Evolutionary conservation across 192 early-diverging fungal genomes (phyloP).

Genomic region (Diversispora epigaea): DNA sequence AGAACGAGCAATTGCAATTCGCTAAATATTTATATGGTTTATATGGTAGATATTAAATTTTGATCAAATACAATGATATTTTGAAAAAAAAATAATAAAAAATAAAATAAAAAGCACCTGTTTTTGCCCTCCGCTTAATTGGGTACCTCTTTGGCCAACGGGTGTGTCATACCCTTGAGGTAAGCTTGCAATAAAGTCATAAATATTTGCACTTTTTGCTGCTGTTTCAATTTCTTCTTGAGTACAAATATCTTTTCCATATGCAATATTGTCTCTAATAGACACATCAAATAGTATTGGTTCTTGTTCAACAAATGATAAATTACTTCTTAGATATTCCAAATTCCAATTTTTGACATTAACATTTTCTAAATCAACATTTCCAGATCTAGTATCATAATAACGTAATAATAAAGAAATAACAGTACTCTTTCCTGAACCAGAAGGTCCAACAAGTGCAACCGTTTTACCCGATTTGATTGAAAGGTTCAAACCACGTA

Average conservation of each 20-base stretch:
- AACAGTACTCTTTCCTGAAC: slow-evolving; percentile 78
- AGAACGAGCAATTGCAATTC: slow-evolving; percentile 88
- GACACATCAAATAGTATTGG: slow-evolving; percentile 85
- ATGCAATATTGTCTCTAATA: slow-evolving; percentile 83
- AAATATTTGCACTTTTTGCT: slow-evolving; percentile 60
- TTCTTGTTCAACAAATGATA: slow-evolving; percentile 88
- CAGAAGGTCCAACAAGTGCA: slow-evolving; percentile 85
- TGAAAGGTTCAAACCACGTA: slow-evolving; percentile 56
- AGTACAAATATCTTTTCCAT: slow-evolving; percentile 53
- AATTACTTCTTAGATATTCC: slow-evolving; percentile 57
- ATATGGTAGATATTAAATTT: too few species aligned
- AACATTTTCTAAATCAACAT: slow-evolving; percentile 59
- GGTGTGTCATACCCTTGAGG: slow-evolving; percentile 63
- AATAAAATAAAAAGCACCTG: slow-evolving; percentile 38
- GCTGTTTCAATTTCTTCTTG: slow-evolving; percentile 53
- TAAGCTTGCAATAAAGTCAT: slow-evolving; percentile 57
- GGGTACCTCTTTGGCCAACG: slow-evolving; percentile 62
- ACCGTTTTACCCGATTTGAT: slow-evolving; percentile 67
- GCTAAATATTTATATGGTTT: background rate
- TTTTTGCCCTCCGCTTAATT: slow-evolving; percentile 65
- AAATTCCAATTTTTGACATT: slow-evolving; percentile 64
- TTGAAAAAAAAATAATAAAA: too few species aligned
- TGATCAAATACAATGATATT: too few species aligned
- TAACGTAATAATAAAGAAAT: slow-evolving; percentile 69
- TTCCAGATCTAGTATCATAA: slow-evolving; percentile 72